Base-by-base conservation (phyloP, 225 moss, liverwort and hornwort species). In the Physcomitrium patens region DNA sequence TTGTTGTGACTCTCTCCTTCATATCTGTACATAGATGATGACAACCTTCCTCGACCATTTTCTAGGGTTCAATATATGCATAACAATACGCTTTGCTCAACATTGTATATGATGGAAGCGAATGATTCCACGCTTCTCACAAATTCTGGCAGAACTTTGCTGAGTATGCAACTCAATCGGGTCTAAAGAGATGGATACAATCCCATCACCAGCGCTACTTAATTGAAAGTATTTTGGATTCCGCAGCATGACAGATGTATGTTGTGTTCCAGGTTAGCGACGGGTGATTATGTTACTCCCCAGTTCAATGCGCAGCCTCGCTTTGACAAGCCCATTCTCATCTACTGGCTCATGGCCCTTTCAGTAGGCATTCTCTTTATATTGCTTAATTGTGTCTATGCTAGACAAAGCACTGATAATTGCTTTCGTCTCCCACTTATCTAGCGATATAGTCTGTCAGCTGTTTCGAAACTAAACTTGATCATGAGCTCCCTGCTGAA, bases 311-410 rank as follows among this genome's bases (percentile, higher is more conserved):
- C 80, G 65, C 81, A 82, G 80, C 89, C 86, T 74, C 89, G 74
- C 19, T 87, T 89, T 64, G 87, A 89, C 75, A 80, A 87, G 66
- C 89, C 87, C 61, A 72, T 86, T 50, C 76, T 88, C 55, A 76
- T 85, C 68, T 88, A 86, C 80, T 92, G 90, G 92, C 77, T 88
- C 31, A 90, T 92, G 88, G 86, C 87, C 44, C 80, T 92, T 54
- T 88, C 92, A 63, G 90, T 86, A 79, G 47, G 66, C 69, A 68
- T 46, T 9, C 53, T 60, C 49, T 31, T 63, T 44, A 46, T 56
- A 8, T 69, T 24, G 11, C 43, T 37, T 20, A 63, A n/a, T 14
- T 44, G 26, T 18, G 3, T 9, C 61, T 20, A 19, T 31, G 20
- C 56, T 12, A 57, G 22, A 3, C 75, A 59, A 65, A 52, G 3